Conservation (phyloP, 352 stramenopile species). For the Paralagenidium karlingii region DNA sequence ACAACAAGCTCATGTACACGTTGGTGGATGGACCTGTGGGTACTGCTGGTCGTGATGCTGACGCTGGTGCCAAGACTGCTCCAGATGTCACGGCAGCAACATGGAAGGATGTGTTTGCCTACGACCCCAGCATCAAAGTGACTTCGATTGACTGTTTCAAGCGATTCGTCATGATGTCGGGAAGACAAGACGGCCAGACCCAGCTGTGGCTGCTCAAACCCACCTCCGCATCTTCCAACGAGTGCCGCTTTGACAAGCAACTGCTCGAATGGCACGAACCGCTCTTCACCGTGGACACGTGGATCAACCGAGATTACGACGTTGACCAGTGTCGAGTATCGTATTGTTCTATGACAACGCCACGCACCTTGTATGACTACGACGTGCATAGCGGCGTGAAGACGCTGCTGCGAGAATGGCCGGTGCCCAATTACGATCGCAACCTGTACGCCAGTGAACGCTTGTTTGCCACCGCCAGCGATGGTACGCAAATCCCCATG, state of each 20-base stretch:
- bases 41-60: too few species aligned
- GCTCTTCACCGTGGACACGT: slow-evolving; percentile 77
- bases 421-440: slow-evolving; percentile 89
- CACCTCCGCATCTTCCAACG: slow-evolving; percentile 9
- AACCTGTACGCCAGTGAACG: slow-evolving; percentile 87
- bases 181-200: slow-evolving; percentile 75
- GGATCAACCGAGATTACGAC: slow-evolving; percentile 81
- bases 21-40: slow-evolving; percentile 32
- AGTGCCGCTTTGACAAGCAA: slow-evolving; percentile 13
- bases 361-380: slow-evolving; percentile 79
- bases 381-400: slow-evolving; percentile 46
- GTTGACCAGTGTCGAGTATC: slow-evolving; percentile 78
- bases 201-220: slow-evolving; percentile 78
- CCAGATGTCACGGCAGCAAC: too few species aligned
- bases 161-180: slow-evolving; percentile 73
- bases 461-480: slow-evolving; percentile 69
- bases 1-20: slow-evolving; percentile 88
- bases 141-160: slow-evolving; percentile 84
- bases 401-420: slow-evolving; percentile 85
- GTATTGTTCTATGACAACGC: slow-evolving; percentile 92
- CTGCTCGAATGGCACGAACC: slow-evolving; percentile 84
- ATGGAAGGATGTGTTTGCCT: slow-evolving; percentile 87
- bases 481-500: slow-evolving; percentile 81
- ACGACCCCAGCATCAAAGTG: slow-evolving; percentile 70
- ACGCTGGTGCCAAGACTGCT: too few species aligned